Evolutionary conservation across 1,139 yeast species (phyloP).

Genomic region (Yamadazyma conglobata): DNA sequence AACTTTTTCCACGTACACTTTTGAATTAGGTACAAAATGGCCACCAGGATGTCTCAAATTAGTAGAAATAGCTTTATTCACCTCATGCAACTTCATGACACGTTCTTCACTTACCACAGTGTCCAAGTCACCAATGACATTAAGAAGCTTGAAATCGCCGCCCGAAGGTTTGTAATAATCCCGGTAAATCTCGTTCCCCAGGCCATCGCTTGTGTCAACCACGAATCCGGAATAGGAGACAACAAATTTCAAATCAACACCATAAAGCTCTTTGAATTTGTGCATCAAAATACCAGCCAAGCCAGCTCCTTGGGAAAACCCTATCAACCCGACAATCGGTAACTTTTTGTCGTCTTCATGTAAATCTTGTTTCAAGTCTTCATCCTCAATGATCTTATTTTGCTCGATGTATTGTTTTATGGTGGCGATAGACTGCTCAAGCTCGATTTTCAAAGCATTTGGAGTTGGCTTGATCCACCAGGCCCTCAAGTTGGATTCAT

Average conservation of each 20-base stretch:
- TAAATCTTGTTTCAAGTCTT: constrained; percentile 21
- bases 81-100: constrained; percentile 53
- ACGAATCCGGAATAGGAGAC: constrained; percentile 77
- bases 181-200: constrained; percentile 25
- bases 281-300: constrained; percentile 46
- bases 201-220: constrained; percentile 44
- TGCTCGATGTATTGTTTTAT: constrained; percentile 28
- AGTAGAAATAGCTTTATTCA: constrained; percentile 44
- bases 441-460: constrained; percentile 20
- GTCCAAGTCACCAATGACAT: constrained; percentile 83
- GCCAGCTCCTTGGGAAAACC: constrained; percentile 48
- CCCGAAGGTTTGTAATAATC: constrained; percentile 30
- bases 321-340: constrained; percentile 41
- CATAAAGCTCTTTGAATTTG: constrained; percentile 28
- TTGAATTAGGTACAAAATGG: constrained; percentile 79
- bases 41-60: constrained; percentile 77
- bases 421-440: constrained; percentile 29
- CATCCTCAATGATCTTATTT: constrained; percentile 32
- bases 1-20: constrained; percentile 55
- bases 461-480: constrained; percentile 36
- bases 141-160: constrained; percentile 47
- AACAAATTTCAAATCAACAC: constrained; percentile 51
- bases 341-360: constrained; percentile 22
- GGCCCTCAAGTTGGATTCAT: constrained; percentile 26
- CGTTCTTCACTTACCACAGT: constrained; percentile 82